A percentile compares a stretch with the other conserved stretches of the same genome.
phyloP scores from a whole-genome alignment of 176 grass and related monocot species.

The Ampelocalamus luodianensis region DNA sequence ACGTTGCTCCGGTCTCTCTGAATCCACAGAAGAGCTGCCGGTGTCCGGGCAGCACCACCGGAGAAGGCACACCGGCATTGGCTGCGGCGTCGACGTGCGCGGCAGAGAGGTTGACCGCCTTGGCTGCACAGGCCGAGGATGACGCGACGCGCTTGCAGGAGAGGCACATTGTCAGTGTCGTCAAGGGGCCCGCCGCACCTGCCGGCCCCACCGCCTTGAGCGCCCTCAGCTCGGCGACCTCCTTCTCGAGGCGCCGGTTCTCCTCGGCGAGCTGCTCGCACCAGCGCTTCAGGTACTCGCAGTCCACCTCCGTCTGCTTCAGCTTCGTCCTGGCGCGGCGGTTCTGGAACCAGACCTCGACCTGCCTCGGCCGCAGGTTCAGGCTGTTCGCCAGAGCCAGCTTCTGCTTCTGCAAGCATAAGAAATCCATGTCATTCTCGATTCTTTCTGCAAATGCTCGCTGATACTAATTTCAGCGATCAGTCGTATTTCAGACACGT shows the following conservation, averaged over 20 bases:
- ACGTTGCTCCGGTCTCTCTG: conserved; percentile 30
- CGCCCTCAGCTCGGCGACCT: conserved; percentile 82
- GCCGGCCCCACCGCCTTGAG: conserved; percentile 57
- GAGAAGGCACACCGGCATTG: conserved; percentile 6
- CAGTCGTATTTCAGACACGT: background rate
- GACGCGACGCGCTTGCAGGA: conserved; percentile 75
- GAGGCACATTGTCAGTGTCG: conserved; percentile 85
- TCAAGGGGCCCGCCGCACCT: conserved; percentile 49
- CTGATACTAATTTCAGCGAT: background rate
- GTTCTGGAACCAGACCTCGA: conserved; percentile 99
- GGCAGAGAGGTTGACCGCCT: background rate
- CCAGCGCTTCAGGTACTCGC: conserved; percentile 86
- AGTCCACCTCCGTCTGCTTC: conserved; percentile 98
- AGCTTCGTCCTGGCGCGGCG: conserved; percentile 82
- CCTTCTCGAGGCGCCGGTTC: conserved; percentile 85
- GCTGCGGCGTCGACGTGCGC: background rate
- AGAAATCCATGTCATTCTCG: background rate
- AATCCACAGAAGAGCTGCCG: conserved; percentile 54
- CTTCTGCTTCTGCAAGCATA: conserved; percentile 70
- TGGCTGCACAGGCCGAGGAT: background rate
- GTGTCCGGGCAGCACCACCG: conserved; percentile 32
- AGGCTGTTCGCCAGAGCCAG: conserved; percentile 69
- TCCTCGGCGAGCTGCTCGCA: conserved; percentile 89
- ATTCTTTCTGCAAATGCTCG: background rate
- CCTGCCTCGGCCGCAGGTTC: conserved; percentile 74